These are phyloP conservation scores for Coemansia sp. DNA, from an alignment of 192 early-diverging fungal species.

Conservation along the genomic window DNA sequence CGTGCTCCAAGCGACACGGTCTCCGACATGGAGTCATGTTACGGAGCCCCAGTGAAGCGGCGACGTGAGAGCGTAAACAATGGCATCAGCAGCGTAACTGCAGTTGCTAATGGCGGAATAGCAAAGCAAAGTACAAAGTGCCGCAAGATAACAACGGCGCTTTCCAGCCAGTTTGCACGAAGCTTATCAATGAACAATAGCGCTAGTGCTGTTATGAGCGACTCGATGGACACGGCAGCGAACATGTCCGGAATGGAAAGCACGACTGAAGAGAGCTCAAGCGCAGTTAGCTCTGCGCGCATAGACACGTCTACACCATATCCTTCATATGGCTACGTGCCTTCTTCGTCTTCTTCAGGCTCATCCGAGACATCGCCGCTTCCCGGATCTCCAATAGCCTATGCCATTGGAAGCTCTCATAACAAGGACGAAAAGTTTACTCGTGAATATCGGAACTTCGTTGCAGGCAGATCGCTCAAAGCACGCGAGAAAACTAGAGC, in stretches of 20 bases:
- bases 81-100: constrained; percentile 5
- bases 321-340: neutral
- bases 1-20: constrained; percentile 39
- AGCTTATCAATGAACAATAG: constrained; percentile 42
- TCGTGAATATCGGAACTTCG: constrained; percentile 9
- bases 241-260: no score
- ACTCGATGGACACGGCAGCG: neutral
- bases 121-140: constrained; percentile 32
- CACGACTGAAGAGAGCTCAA: no score
- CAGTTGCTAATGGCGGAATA: constrained; percentile 9
- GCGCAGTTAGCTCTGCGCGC: no score
- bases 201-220: neutral
- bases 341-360: constrained; percentile 32
- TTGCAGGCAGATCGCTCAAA: constrained; percentile 19
- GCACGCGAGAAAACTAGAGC: constrained; percentile 35
- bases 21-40: constrained; percentile 44
- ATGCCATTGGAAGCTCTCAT: neutral
- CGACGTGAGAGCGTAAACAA: constrained; percentile 41
- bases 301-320: neutral
- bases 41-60: constrained; percentile 36
- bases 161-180: constrained; percentile 53
- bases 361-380: constrained; percentile 18
- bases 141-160: constrained; percentile 37
- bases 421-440: neutral
- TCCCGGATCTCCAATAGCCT: neutral